A percentile compares a stretch with the other conserved stretches of the same genome.
phyloP scores from a whole-genome alignment of 1,139 yeast species.

The Dujonia santamariae region DNA sequence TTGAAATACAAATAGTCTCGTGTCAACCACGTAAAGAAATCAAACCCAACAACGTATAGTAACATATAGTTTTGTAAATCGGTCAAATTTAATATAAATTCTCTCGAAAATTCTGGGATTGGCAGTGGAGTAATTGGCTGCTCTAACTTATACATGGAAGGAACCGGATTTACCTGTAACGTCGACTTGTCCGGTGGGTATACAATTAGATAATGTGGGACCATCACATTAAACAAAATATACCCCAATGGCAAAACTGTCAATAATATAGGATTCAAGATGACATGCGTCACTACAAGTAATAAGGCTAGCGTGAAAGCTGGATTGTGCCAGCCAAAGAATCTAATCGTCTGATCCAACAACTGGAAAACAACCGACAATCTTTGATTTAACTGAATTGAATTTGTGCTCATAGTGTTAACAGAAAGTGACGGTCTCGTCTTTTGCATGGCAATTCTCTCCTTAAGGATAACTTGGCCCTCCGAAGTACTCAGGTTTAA shows the following conservation, averaged over 20 bases:
- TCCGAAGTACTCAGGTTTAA: conserved; percentile 45
- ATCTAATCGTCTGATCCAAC: conserved; percentile 52
- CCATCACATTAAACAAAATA: conserved; percentile 53
- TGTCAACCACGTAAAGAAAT: conserved; percentile 48
- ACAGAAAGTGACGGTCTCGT: conserved; percentile 68
- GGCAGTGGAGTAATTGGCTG: conserved; percentile 61
- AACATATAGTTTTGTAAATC: conserved; percentile 84
- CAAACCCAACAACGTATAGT: conserved; percentile 64
- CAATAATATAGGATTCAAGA: conserved; percentile 61
- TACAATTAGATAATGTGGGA: conserved; percentile 62
- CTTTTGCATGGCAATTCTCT: conserved; percentile 56
- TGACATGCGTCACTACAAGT: conserved; percentile 51
- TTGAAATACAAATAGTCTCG: conserved; percentile 62
- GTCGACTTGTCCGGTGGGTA: conserved; percentile 35
- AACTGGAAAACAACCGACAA: conserved; percentile 58
- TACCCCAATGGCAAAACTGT: conserved; percentile 53
- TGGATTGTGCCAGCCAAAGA: conserved; percentile 66
- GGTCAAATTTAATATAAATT: conserved; percentile 73
- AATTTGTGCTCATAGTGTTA: conserved; percentile 66
- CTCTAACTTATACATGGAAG: conserved; percentile 53
- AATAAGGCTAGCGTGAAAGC: conserved; percentile 59
- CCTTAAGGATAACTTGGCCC: conserved; percentile 38
- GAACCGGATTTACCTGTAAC: conserved; percentile 44
- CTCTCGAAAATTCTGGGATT: conserved; percentile 75
- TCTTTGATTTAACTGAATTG: conserved; percentile 63